phyloP scores from a whole-genome alignment of 352 stramenopile genomes.

The Phytophthora pseudosyringae region DNA sequence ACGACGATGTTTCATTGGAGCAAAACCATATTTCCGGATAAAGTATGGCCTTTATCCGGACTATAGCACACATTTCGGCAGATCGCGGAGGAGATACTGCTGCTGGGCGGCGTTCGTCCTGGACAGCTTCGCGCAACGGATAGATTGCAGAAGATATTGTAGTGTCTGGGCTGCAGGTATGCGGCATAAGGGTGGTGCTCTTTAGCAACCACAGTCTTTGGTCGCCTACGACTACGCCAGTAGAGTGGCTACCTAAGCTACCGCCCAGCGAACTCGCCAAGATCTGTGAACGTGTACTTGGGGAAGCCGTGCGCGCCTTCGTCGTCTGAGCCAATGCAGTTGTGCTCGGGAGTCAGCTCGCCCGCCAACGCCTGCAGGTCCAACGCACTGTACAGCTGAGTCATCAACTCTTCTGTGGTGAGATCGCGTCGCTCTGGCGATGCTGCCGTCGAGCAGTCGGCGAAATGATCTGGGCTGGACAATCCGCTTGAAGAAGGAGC shows the following conservation, averaged over 20 bases:
- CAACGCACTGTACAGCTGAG: conserved; percentile 33
- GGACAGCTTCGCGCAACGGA: neutral
- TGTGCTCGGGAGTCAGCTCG: conserved; percentile 17
- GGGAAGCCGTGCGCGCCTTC: conserved; percentile 16
- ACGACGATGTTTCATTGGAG: conserved; percentile 7
- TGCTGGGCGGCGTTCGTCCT: neutral
- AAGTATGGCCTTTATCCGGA: conserved; percentile 11
- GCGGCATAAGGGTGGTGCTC: neutral
- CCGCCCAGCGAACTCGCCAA: conserved; percentile 31
- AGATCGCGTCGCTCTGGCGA: conserved; percentile 9
- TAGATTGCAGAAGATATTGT: no score
- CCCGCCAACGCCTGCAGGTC: conserved; percentile 41
- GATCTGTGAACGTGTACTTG: conserved; percentile 31
- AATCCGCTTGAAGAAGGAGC: neutral
- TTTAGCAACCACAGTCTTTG: no score
- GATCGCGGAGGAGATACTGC: neutral
- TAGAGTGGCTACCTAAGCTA: neutral
- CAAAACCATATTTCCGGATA: conserved; percentile 11
- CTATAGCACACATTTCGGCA: neutral
- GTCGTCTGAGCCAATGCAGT: conserved; percentile 13
- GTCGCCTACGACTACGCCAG: no score
- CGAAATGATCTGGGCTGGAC: neutral
- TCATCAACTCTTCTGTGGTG: conserved; percentile 18
- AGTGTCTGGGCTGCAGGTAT: neutral
- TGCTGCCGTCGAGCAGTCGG: conserved; percentile 12